These are phyloP conservation scores for Oldenlandia corymbosa DNA, from an alignment of 257 asterid genomes.

Conservation along the genomic window DNA sequence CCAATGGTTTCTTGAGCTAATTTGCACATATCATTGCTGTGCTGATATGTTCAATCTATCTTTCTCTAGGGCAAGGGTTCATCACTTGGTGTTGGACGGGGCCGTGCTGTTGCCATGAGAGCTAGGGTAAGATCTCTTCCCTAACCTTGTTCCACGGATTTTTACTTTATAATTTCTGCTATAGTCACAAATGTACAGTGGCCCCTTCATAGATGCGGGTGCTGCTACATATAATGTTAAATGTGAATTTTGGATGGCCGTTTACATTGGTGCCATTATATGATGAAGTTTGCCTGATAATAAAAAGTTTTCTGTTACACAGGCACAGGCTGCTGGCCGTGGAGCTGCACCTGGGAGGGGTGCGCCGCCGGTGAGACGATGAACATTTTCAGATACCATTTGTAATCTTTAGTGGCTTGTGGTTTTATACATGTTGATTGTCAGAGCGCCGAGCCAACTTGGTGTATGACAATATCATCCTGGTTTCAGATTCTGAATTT, in stretches of 20 bases:
- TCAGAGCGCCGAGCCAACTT: not conserved
- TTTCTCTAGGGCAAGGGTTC: constrained; percentile 85
- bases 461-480: constrained; percentile 4
- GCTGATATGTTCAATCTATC: constrained; percentile 21
- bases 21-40: not conserved
- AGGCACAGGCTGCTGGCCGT: constrained; percentile 96
- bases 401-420: not conserved
- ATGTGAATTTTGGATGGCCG: too few relatives aligned
- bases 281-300: constrained; percentile 12
- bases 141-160: too few relatives aligned
- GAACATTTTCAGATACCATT: constrained; percentile 17
- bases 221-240: too few relatives aligned
- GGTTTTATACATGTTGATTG: not conserved
- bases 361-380: constrained; percentile 83
- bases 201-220: too few relatives aligned
- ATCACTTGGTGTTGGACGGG: constrained; percentile 92
- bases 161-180: too few relatives aligned
- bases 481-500: constrained; percentile 5
- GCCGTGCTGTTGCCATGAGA: constrained; percentile 96
- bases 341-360: constrained; percentile 90
- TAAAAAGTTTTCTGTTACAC: constrained; percentile 21
- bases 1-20: constrained; percentile 5
- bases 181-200: too few relatives aligned
- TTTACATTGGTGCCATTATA: too few relatives aligned
- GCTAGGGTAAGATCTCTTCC: constrained; percentile 59